Evolutionary conservation across 129 eudicot genomes (phyloP).

Genomic region (Ambrosia trifida): DNA sequence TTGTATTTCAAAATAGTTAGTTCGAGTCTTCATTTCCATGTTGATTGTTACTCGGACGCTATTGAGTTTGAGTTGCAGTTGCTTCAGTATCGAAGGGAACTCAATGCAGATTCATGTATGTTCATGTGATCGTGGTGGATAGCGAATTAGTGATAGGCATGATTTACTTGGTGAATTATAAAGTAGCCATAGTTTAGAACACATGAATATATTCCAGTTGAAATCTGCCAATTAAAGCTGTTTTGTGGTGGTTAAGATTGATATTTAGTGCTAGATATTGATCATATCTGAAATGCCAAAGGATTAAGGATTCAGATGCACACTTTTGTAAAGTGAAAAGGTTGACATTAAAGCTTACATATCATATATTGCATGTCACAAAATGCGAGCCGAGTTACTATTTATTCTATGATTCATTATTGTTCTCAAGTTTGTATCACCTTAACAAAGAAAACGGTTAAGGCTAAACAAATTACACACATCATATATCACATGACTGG

Average conservation of each 20-base stretch:
- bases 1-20: background rate
- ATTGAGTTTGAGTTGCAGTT: background rate
- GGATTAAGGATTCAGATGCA: slow-evolving; percentile 3
- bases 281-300: background rate
- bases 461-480: slow-evolving; percentile 4
- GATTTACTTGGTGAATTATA: background rate
- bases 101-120: background rate
- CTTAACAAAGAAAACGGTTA: slow-evolving; percentile 13
- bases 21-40: background rate
- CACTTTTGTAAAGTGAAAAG: background rate
- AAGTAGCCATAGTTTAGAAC: background rate
- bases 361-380: slow-evolving; percentile 15
- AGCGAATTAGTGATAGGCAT: background rate
- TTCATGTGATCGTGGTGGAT: background rate
- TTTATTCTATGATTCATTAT: slow-evolving; percentile 24
- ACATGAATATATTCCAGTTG: background rate
- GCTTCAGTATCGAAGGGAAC: background rate
- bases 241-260: background rate
- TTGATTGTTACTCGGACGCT: background rate
- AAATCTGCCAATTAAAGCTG: slow-evolving; percentile 5
- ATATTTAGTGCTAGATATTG: background rate
- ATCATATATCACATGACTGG: slow-evolving; percentile 22
- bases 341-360: background rate
- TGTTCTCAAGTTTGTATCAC: slow-evolving; percentile 17
- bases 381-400: slow-evolving; percentile 24